Conservation (phyloP, 345 rosid genomes). For the Eucalyptus tenuipes region DNA sequence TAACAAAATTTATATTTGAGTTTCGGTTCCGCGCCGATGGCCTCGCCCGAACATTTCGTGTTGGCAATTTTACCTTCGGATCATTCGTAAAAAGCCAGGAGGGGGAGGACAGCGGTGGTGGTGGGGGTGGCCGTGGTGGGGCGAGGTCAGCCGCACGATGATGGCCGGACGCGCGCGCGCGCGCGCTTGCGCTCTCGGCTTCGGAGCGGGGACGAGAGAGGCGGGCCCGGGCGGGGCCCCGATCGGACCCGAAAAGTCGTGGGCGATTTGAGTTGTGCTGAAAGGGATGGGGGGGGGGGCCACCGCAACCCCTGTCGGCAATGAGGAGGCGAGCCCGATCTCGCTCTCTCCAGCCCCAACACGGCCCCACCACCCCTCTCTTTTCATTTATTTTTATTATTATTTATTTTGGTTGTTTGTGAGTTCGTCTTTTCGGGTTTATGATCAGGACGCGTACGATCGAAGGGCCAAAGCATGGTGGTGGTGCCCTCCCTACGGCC, state of each 20-base stretch:
- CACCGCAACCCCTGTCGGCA: conserved; percentile 25
- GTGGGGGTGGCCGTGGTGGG: not conserved
- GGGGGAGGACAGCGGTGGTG: not conserved
- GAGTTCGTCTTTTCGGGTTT: not conserved
- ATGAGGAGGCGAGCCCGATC: conserved; percentile 21
- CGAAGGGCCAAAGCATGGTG: not conserved
- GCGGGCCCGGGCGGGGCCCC: not conserved
- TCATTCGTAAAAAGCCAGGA: not conserved
- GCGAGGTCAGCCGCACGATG: not conserved
- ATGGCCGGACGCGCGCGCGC: not conserved
- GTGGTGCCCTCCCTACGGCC: not conserved
- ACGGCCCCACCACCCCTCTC: not conserved
- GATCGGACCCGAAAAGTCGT: not conserved
- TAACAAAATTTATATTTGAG: fast-evolving
- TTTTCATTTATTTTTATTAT: not conserved
- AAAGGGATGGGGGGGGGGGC: not conserved
- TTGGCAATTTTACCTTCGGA: not conserved
- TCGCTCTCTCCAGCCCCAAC: not conserved
- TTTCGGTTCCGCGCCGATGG: not conserved
- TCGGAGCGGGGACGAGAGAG: not conserved
- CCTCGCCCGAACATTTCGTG: not conserved
- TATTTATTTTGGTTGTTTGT: not conserved
- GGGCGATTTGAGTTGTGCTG: not conserved
- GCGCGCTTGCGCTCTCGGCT: not conserved
- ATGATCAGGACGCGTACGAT: not conserved